phyloP scores from a whole-genome alignment of 2,329 filamentous ascomycete genomes.

The Alternaria dauci region DNA sequence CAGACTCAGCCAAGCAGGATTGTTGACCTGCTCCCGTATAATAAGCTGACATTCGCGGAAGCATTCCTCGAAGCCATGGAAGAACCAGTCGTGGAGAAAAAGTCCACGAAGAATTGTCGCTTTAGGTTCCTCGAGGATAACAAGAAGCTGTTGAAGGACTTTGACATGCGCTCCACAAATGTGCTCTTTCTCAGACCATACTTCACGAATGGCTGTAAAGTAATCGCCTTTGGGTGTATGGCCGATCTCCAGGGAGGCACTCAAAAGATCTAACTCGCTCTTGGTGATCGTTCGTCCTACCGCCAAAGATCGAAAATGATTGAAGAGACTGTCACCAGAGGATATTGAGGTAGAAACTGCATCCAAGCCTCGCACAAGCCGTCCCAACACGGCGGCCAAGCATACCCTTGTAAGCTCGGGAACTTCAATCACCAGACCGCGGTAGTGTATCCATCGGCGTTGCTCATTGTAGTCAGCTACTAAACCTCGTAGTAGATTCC shows the following conservation, averaged over 20 bases:
- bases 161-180: slow-evolving; percentile 31
- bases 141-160: slow-evolving; percentile 29
- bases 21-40: slow-evolving; percentile 28
- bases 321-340: slow-evolving; percentile 14
- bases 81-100: slow-evolving; percentile 27
- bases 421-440: slow-evolving; percentile 33
- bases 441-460: slow-evolving; percentile 26
- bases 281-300: slow-evolving; percentile 29
- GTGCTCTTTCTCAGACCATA: slow-evolving; percentile 18
- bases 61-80: slow-evolving; percentile 35
- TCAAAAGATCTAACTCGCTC: slow-evolving; percentile 32
- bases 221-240: slow-evolving; percentile 17
- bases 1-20: slow-evolving; percentile 28
- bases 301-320: slow-evolving; percentile 31
- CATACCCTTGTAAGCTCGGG: slow-evolving; percentile 27
- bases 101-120: slow-evolving; percentile 26
- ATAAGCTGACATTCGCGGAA: slow-evolving; percentile 33
- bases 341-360: neutral
- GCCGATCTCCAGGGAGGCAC: slow-evolving; percentile 28
- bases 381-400: slow-evolving; percentile 26
- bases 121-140: slow-evolving; percentile 20
- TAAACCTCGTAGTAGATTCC: slow-evolving; percentile 36
- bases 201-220: slow-evolving; percentile 18
- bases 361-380: slow-evolving; percentile 21
- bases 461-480: slow-evolving; percentile 28